Conservation (phyloP, 2,329 filamentous ascomycete species). For the Fusarium agapanthi region DNA sequence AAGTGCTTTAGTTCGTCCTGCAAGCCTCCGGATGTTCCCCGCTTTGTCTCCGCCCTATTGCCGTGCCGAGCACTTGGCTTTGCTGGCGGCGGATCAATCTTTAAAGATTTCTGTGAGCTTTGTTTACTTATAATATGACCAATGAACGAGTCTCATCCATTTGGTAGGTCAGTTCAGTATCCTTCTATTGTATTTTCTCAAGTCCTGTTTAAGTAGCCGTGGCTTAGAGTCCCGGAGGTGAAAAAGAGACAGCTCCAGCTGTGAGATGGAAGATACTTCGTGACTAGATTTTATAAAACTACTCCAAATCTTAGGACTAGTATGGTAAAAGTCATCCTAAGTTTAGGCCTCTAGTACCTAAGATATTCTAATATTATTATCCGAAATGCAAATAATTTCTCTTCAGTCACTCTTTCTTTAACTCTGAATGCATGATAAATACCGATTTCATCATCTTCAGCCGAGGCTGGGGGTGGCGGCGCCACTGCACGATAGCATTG, state of each 20-base stretch:
- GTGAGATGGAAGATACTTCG: not conserved
- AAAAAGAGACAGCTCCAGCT: not conserved
- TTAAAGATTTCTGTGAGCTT: not conserved
- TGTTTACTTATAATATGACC: too few species aligned
- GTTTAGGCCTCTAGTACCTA: not conserved
- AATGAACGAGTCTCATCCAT: not conserved
- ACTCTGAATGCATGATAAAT: not conserved
- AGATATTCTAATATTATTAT: not conserved
- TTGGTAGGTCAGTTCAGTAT: not conserved
- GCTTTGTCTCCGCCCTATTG: conserved; percentile 17
- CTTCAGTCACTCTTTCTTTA: not conserved
- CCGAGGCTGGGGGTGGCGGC: conserved; percentile 5
- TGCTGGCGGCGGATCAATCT: not conserved
- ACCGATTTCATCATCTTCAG: not conserved
- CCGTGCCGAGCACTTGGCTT: conserved; percentile 21
- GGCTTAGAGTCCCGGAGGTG: not conserved
- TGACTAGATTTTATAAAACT: not conserved
- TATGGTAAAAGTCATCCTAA: not conserved
- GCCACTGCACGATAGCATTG: conserved; percentile 25
- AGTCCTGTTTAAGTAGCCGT: too few species aligned
- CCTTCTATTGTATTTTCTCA: not conserved
- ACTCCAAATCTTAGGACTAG: not conserved
- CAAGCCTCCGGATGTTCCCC: conserved; percentile 8
- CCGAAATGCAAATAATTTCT: not conserved
- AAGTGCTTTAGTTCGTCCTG: not conserved